Evolutionary conservation across 805 yeast species (phyloP), one percentile per base, ranked within the genome.

Genomic region (Tetrapisispora pingtungensis): DNA sequence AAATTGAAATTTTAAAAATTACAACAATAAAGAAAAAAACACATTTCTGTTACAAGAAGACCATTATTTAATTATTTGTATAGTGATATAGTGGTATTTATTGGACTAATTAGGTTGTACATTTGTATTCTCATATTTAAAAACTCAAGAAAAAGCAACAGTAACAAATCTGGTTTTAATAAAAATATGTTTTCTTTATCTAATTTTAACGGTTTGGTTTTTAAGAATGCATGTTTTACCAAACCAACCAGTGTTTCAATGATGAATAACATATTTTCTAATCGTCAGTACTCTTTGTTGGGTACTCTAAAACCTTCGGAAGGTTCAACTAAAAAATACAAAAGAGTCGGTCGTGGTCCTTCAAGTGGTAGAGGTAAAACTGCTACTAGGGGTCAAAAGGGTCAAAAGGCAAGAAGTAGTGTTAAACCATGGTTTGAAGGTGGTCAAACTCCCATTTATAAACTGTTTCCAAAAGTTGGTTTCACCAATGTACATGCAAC

Each of bases 391-490:
- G 98, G 98, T 72, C 95, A 86, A 59, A 93, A 93, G 69, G 98
- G 98, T 78, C 97, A 90, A 64, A 90, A 90, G 69, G 96, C 97
- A 10, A 78, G 97, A 67, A 84, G 90, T 33, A 77, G 81, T 35
- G 90, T 90, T 27, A 90, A 88, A 45, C 77, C 83, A 47, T 86
- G 95, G 90, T 87, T 90, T 62, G 98, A 93, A 71, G 98, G 98
- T 78, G 97, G 98, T 62, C 98, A 93, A 64, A 93, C 97, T 1
- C 97, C 97, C 22, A 78, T 82, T 59, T 78, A 79, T 64, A 76
- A 84, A 65, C 69, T 84, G 53, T 80, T 86, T 66, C 95, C 97
- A 53, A 90, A 90, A 61, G 71, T 81, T 48, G 97, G 97, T 8
- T 88, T 88, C 69, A 78, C 75, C 55, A 77, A 86, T 61, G 76